Conservation (phyloP, 495 filamentous ascomycete genomes). For the Penicillium manginii region DNA sequence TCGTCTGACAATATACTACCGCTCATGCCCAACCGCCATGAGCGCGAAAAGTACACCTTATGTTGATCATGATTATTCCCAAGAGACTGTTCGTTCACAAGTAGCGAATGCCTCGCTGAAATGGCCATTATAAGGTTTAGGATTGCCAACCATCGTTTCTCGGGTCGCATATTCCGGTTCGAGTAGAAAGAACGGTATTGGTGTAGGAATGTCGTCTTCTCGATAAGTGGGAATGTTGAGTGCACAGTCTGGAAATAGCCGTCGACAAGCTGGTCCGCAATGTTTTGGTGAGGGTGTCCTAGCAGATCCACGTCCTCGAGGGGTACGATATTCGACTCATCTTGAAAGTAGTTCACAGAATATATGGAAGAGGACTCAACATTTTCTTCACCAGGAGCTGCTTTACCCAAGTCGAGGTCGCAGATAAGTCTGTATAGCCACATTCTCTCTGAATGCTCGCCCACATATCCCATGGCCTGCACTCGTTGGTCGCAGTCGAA, state of each 20-base stretch:
- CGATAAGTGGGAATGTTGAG: slow-evolving; percentile 61
- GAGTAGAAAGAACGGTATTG: slow-evolving; percentile 48
- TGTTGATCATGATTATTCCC: slow-evolving; percentile 45
- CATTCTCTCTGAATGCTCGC: slow-evolving; percentile 63
- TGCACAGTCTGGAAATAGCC: slow-evolving; percentile 62
- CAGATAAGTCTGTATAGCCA: slow-evolving; percentile 59
- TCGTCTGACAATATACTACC: slow-evolving; percentile 52
- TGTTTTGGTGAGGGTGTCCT: slow-evolving; percentile 49
- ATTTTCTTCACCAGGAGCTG: slow-evolving; percentile 16
- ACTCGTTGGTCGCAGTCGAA: slow-evolving; percentile 55
- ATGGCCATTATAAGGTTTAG: slow-evolving; percentile 70
- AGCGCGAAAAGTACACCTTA: slow-evolving; percentile 59
- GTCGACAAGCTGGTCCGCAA: slow-evolving; percentile 57
- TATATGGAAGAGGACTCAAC: slow-evolving; percentile 34
- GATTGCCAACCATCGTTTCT: slow-evolving; percentile 60
- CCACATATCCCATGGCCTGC: slow-evolving; percentile 60
- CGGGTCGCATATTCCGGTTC: slow-evolving; percentile 37
- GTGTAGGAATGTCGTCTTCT: slow-evolving; percentile 43
- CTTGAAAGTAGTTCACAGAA: slow-evolving; percentile 58
- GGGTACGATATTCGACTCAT: slow-evolving; percentile 51
- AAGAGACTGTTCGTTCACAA: slow-evolving; percentile 41
- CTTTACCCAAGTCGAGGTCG: slow-evolving; percentile 33
- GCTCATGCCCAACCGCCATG: slow-evolving; percentile 59
- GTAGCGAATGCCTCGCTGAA: slow-evolving; percentile 51
- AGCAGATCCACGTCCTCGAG: slow-evolving; percentile 48